Conservation (phyloP, 139 green algal species). For the Astrephomene gubernaculifera region DNA sequence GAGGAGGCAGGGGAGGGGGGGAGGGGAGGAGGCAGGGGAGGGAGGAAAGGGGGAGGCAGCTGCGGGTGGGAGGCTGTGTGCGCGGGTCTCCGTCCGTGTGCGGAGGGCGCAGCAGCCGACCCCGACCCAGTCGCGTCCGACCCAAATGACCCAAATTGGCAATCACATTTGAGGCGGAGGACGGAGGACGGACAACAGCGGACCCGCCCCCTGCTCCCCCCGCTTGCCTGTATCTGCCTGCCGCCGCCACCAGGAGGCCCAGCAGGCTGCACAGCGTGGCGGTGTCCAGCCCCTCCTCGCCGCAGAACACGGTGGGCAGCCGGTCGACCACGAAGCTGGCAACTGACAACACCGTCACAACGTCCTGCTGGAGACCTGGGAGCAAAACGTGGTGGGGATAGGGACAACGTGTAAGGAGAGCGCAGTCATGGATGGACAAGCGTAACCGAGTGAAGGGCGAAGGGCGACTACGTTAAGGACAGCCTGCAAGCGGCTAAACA, state of each 20-base stretch:
- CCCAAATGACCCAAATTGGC: too few species aligned
- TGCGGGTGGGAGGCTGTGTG: neutral
- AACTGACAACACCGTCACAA: conserved; percentile 12
- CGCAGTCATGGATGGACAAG: too few species aligned
- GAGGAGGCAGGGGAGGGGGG: neutral
- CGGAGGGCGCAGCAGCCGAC: too few species aligned
- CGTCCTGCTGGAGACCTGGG: conserved; percentile 6
- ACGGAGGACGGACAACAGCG: too few species aligned
- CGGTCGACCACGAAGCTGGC: conserved; percentile 21
- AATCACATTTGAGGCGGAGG: too few species aligned
- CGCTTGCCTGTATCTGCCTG: neutral
- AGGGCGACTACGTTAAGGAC: too few species aligned
- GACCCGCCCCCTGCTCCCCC: neutral
- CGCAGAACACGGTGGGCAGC: neutral
- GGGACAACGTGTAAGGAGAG: neutral
- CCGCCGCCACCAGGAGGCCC: neutral
- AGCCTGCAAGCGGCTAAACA: too few species aligned
- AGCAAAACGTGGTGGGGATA: too few species aligned
- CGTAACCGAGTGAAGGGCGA: too few species aligned
- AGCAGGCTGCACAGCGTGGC: neutral
- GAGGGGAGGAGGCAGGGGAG: neutral
- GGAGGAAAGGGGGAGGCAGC: neutral
- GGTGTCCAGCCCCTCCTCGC: neutral
- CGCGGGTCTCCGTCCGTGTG: too few species aligned
- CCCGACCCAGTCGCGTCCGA: too few species aligned